phyloP scores from a whole-genome alignment of 129 eudicot species.

The Arctium minus region DNA sequence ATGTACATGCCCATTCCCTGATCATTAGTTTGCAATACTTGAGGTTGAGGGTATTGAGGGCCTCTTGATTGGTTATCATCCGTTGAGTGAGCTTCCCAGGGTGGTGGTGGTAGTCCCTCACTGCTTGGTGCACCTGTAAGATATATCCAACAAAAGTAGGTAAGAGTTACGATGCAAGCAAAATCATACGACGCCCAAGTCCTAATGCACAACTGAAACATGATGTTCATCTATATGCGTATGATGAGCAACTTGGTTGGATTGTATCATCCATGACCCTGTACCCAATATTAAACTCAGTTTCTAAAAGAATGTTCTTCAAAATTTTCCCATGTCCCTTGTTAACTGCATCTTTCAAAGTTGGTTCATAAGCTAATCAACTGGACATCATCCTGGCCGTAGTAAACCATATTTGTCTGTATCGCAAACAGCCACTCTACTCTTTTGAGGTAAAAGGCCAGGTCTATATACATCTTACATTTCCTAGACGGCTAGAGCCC shows the following conservation, averaged over 20 bases:
- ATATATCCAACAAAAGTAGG: neutral
- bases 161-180: neutral
- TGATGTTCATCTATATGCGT: no score
- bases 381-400: no score
- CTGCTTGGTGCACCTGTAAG: conserved; percentile 45
- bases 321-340: neutral
- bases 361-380: neutral
- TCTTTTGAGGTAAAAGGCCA: neutral
- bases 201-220: no score
- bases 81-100: conserved; percentile 75
- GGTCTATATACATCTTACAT: neutral
- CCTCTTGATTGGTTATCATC: conserved; percentile 31
- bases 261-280: no score
- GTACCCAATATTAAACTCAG: no score
- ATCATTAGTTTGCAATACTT: conserved; percentile 11
- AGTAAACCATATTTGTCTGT: neutral
- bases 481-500: no score
- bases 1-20: conserved; percentile 42
- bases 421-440: neutral
- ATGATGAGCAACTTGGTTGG: no score
- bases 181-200: no score
- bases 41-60: conserved; percentile 35
- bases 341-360: neutral
- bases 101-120: conserved; percentile 74
- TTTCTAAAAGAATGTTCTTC: no score